Evolutionary conservation across 192 early-diverging fungal genomes (phyloP), one percentile per base, ranked within the genome.

Genomic region (Haplosporangium gracile): DNA sequence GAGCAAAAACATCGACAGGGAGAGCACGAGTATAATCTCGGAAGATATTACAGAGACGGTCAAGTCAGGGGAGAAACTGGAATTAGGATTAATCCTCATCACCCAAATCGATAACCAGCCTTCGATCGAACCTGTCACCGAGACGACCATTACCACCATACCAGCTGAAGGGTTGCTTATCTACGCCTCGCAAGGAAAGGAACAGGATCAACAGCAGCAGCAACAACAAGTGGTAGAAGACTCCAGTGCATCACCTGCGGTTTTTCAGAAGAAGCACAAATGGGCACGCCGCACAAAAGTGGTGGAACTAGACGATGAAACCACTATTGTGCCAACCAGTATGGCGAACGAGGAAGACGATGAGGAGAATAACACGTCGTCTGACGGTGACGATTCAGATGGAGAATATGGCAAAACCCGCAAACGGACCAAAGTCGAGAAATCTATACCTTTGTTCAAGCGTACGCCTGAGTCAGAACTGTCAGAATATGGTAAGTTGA

Each of bases 221-320:
- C 13, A 32, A 29, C 26, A 65, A 65, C 60, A 65, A 1, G 43
- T 45, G 11, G 6, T 2, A 10, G 57, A 60, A 10, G 9, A 60
- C n/a, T 26, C 57, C 10, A 24, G 24, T 15, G 26, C 9, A 2
- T 29, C 60, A 0, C 7, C 24, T 65, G 60, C 60, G 11, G 26
- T 26, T 11, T 3, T 10, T 4, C 60, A 65, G 11, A 2, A 18
- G 55, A 75, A 60, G 53, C 74, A 55, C 34, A 75, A 75, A 22
- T 60, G 74, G 74, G 55, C 55, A 40, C 45, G 74, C 18, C 74
- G 29, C 15, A 75, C 74, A 34, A 45, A 40, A 38, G 74, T 60
- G 32, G 74, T 40, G 8, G 63, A 40, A 11, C 18, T 53, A 5
- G 45, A 51, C 24, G 74, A 75, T 5, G 29, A 40, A 10, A 15